Evolutionary conservation across 1,139 yeast genomes (phyloP).

Genomic region (Nadsonia commutata): DNA sequence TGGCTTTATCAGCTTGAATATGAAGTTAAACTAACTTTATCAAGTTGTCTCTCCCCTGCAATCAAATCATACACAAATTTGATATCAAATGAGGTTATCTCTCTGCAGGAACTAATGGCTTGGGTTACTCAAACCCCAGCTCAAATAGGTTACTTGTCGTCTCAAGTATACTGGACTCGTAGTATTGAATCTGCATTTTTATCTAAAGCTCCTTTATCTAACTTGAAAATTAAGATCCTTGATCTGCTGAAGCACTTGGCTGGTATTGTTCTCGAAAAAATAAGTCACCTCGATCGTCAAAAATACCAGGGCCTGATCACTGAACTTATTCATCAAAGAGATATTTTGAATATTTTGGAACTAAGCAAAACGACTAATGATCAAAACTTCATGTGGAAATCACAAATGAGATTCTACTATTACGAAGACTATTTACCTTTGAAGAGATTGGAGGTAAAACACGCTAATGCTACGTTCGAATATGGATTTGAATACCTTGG

Average conservation of each 20-base stretch:
- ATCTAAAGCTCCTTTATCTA: constrained; percentile 4
- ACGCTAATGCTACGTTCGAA: constrained; percentile 34
- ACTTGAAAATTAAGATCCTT: constrained; percentile 8
- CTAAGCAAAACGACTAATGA: constrained; percentile 9
- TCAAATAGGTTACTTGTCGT: constrained; percentile 43
- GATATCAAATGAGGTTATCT: constrained; percentile 8
- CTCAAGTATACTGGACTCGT: constrained; percentile 9
- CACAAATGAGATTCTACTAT: constrained; percentile 39
- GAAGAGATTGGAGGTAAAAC: constrained; percentile 33
- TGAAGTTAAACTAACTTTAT: constrained; percentile 32
- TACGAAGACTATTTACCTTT: constrained; percentile 19
- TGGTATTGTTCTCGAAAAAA: constrained; percentile 18
- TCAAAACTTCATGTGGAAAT: constrained; percentile 32
- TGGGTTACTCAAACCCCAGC: constrained; percentile 34
- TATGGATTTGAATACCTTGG: constrained; percentile 87
- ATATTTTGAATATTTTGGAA: constrained; percentile 24
- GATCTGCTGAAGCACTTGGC: constrained; percentile 21
- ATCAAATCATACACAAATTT: constrained; percentile 12
- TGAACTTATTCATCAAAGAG: constrained; percentile 51
- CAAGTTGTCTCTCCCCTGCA: constrained; percentile 23
- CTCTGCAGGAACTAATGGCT: constrained; percentile 11
- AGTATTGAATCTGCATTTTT: constrained; percentile 1
- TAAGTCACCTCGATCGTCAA: constrained; percentile 26
- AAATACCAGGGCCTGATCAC: constrained; percentile 47
- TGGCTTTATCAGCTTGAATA: constrained; percentile 53